These are phyloP conservation scores for Cyberlindnera veronae DNA, from an alignment of 805 yeast genomes.

Conservation along the genomic window DNA sequence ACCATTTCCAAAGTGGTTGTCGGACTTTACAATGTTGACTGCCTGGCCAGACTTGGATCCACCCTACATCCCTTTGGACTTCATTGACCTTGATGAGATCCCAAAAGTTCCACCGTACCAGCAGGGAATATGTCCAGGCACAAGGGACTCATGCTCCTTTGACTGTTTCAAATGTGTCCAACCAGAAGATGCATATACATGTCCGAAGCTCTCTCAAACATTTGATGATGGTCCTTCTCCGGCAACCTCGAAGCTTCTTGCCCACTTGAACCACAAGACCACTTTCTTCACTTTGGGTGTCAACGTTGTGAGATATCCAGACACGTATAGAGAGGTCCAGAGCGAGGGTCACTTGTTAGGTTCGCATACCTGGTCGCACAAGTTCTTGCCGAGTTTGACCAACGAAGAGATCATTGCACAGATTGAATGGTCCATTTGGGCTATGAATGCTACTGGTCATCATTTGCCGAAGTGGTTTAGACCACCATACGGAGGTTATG, in stretches of 20 bases:
- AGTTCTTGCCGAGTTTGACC: constrained; percentile 69
- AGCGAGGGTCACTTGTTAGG: constrained; percentile 75
- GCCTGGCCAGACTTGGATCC: constrained; percentile 88
- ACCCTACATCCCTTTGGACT: constrained; percentile 80
- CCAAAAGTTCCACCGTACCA: constrained; percentile 47
- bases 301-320: constrained; percentile 75
- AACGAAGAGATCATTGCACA: constrained; percentile 87
- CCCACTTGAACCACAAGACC: constrained; percentile 48
- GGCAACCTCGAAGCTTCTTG: constrained; percentile 58
- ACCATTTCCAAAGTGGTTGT: constrained; percentile 79
- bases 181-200: constrained; percentile 71
- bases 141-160: constrained; percentile 65
- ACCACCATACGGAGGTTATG: constrained; percentile 96
- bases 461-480: constrained; percentile 91
- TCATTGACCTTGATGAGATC: constrained; percentile 52
- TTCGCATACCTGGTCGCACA: constrained; percentile 92
- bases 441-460: constrained; percentile 90
- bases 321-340: constrained; percentile 55
- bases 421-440: constrained; percentile 95
- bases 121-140: constrained; percentile 58
- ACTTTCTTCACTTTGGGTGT: constrained; percentile 87
- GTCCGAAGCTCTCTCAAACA: constrained; percentile 75
- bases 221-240: constrained; percentile 95
- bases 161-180: constrained; percentile 81
- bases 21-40: constrained; percentile 64